These are phyloP conservation scores for Panaeolus papilionaceus DNA, from an alignment of 768 basidiomycete genomes.

Conservation along the genomic window DNA sequence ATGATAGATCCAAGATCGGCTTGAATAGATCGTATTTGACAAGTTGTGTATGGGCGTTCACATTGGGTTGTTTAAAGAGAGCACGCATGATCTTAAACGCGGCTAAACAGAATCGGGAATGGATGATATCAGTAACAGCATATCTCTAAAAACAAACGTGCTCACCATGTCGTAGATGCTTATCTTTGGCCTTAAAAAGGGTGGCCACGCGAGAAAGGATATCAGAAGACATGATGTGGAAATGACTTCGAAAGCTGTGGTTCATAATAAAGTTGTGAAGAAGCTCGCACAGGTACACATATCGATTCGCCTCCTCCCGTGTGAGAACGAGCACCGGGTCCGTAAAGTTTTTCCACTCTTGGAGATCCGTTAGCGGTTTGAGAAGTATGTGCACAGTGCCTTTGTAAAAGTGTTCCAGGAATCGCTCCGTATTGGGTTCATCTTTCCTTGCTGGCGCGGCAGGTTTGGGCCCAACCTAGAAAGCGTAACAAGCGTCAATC, in stretches of 20 bases:
- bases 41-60: constrained; percentile 73
- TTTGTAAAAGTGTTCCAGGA: constrained; percentile 95
- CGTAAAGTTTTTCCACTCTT: constrained; percentile 59
- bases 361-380: constrained; percentile 76
- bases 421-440: constrained; percentile 85
- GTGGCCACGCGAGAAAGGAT: constrained; percentile 77
- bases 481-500: constrained; percentile 26
- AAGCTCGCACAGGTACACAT: constrained; percentile 90
- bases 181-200: constrained; percentile 83
- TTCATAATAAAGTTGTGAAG: constrained; percentile 87
- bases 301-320: constrained; percentile 82
- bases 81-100: constrained; percentile 92
- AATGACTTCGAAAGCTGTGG: constrained; percentile 92
- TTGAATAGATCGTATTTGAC: constrained; percentile 85
- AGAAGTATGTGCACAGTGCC: constrained; percentile 78
- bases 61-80: constrained; percentile 82
- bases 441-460: constrained; percentile 63
- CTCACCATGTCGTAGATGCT: constrained; percentile 91
- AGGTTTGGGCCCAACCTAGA: constrained; percentile 45
- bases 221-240: constrained; percentile 83
- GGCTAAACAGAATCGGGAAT: constrained; percentile 51
- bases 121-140: background rate
- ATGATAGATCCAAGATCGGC: constrained; percentile 84
- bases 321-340: constrained; percentile 59
- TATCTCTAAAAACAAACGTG: constrained; percentile 21